Base-by-base conservation (phyloP, 2,329 filamentous ascomycete species). In the Monilinia aucupariae region DNA sequence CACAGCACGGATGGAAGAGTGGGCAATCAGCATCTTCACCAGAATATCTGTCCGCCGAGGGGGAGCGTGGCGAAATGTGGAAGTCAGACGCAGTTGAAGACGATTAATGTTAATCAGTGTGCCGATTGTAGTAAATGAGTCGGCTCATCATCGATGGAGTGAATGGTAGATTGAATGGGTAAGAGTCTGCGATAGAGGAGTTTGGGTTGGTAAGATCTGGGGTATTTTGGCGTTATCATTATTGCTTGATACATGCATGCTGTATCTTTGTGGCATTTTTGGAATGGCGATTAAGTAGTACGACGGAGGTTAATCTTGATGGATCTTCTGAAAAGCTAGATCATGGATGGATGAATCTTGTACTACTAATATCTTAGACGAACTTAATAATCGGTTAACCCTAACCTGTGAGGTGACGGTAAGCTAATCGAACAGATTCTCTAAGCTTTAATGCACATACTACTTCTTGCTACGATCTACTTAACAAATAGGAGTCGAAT, bases 1-100 rank as follows among this genome's bases (percentile, higher is more conserved):
- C 30, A 47, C 30, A 34, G n/a, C 8, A 9, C 53, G 37, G n/a
- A 50, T n/a, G 41, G 53, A n/a, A 50, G 32, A 41, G 41, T 49
- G 37, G 61, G 34, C 2, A 15, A 27, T 34, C 59, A 53, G 17
- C 2, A 20, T 34, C 2, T 61, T 45, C n/a, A 43, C 9, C 37
- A 52, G 12, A 37, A 45, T 7, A 49, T 51, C 27, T 63, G 61
- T 45, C 61, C 55, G 4, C 61, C 55, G n/a, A 43, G n/a, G 13
- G 54, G 54, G 22, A 63, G 54, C 30, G 10, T 8, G 6, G 5
- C 27, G 1, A 20, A 41, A 25, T 63, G 61, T 60, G 48, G 20
- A 13, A 59, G 27, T 37, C n/a, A 59, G 22, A 32, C 3, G 1
- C 4, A 25, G 15, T 10, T 63, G 25, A 59, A 37, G 7, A 13